Evolutionary conservation across 2,329 filamentous ascomycete species (phyloP), one percentile per base, ranked within the genome.

Genomic region (Calonectria naviculata): DNA sequence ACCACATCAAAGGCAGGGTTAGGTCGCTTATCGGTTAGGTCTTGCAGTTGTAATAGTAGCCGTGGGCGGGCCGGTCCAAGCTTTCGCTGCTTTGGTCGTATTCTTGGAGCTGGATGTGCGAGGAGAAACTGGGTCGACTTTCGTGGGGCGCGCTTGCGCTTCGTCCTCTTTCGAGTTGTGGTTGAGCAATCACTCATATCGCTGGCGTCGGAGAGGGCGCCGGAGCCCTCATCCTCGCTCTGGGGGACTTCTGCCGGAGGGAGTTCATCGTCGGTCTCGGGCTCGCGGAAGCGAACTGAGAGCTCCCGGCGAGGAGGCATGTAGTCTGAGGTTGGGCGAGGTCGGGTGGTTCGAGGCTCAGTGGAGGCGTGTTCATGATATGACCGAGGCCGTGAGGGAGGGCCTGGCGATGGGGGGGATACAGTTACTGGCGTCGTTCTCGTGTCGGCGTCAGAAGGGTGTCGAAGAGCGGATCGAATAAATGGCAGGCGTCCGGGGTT

Each of bases 1-100:
- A 95, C 88, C n/a, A 94, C 89, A 75, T 96, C 93, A 73, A 94
- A 91, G 5, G 90, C 89, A 1, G 93, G 93, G 63, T 87, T 87
- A 0, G 93, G 92, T 28, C 93, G 89, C 19, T 85, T 86, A 71
- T 90, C 87, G 46, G 87, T 83, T n/a, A 94, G 81, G 68, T 90
- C 87, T 78, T 95, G 93, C 19, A 95, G 84, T 80, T 96, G 93
- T 7, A 95, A 86, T 7, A 95, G 84, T 21, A 95, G 84, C 64
- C 90, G 90, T 13, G 93, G 93, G 19, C 93, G 89, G 34, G 93
- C 86, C 76, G 92, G 90, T 17, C 93, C 86, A 41, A 94, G 85
- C 72, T 92, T 88, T 28, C 93, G 87, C 78, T 93, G 93, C 78
- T 91, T 88, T 78, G 87, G 85, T 74, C 88, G 83, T 71, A 89